Evolutionary conservation across 108 stramenopile genomes (phyloP).

Genomic region (Nitzschia palea): DNA sequence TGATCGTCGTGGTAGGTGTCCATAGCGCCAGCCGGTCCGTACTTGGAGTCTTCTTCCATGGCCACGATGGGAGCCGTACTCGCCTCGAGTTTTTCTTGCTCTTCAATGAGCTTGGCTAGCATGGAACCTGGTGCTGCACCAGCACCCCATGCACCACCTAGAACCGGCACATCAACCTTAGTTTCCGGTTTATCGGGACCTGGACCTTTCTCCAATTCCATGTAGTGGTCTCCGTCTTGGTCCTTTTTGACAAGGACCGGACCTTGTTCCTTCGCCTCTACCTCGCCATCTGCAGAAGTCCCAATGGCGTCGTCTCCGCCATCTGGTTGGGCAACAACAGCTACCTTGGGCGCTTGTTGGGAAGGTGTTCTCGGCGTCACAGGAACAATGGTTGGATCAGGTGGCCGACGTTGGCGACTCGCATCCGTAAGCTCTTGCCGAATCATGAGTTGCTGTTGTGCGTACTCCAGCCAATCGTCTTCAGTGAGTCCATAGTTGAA

Average conservation of each 20-base stretch:
- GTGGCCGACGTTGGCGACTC: conserved; percentile 64
- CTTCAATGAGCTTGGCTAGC: conserved; percentile 71
- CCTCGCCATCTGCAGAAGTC: conserved; percentile 29
- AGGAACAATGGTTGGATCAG: conserved; percentile 82
- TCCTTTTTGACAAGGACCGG: conserved; percentile 37
- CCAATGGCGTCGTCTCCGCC: conserved; percentile 38
- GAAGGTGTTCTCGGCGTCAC: conserved; percentile 59
- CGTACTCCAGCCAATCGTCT: conserved; percentile 88
- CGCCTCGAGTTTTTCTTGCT: conserved; percentile 39
- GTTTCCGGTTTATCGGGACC: background rate
- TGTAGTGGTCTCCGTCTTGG: conserved; percentile 9
- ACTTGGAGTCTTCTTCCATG: conserved; percentile 6
- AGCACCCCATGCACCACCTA: conserved; percentile 87
- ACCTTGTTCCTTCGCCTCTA: conserved; percentile 25
- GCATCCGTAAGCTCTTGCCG: conserved; percentile 91
- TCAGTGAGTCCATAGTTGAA: conserved; percentile 87
- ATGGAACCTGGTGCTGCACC: conserved; percentile 72
- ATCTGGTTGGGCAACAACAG: conserved; percentile 39
- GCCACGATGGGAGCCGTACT: conserved; percentile 8
- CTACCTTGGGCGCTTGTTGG: conserved; percentile 68
- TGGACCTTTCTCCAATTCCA: conserved; percentile 26
- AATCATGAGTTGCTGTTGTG: conserved; percentile 72
- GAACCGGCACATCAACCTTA: conserved; percentile 13
- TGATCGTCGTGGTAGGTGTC: conserved; percentile 14
- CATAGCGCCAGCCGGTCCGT: conserved; percentile 2